Base-by-base conservation (phyloP, 371 early-diverging fungal species). In the Choanephora cucurbitarum region DNA sequence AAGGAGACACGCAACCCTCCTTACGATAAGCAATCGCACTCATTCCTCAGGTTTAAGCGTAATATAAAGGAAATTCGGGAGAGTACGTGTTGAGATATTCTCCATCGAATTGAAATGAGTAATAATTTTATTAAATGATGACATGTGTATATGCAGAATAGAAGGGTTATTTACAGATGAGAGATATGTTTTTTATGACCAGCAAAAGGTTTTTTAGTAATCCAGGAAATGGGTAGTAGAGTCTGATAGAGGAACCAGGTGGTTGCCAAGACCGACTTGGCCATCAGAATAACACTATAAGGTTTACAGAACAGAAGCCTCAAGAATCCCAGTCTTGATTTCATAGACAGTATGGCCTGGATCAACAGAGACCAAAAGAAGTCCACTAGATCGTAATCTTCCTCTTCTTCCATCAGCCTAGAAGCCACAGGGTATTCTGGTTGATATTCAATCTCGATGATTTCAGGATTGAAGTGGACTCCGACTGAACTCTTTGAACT, bases 401-500 rank as follows among this genome's bases (percentile, higher is more conserved):
- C 32, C 19, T 49, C 49, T 1, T 49, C 34, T 21, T 54, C 41
- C 37, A 37, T 37, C 1, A 37, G 14, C 11, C 7, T 31, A 44
- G 42, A 21, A 14, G 60, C 42, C 9, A 66, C 55, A 41, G 66
- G 70, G 17, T 62, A 59, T 44, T 66, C 66, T 15, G 70, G 70
- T 24, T 66, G 59, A 32, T 66, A 69, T 57, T 65, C 62, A 39
- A 69, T 58, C 47, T 69, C 66, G 22, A 62, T 62, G 7, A 69
- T 62, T 37, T 65, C 62, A 41, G 70, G 66, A 56, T 69, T 69
- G 24, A 69, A 69, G 31, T 58, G 59, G 18, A 69, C 70, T 34
- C 45, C 56, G 55, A 55, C 42, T 11, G 58, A 52, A 42, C 21
- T 45, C 17, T 23, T 39, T 28, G 28, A 33, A 31, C 37, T 37